Base-by-base conservation (phyloP, 495 filamentous ascomycete species). In the Parmelia sp. region DNA sequence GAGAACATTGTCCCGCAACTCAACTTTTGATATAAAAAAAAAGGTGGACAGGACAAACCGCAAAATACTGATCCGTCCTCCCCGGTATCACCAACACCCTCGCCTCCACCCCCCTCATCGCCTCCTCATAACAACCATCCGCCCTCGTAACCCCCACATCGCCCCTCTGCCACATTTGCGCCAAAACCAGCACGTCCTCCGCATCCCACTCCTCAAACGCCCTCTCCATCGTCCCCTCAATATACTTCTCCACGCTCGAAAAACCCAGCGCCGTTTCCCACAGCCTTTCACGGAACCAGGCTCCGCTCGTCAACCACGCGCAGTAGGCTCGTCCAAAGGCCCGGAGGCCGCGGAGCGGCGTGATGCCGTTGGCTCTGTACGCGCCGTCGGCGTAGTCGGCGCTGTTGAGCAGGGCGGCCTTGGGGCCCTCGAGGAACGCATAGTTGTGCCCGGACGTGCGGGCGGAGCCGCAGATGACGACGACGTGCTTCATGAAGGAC, bases 351-450 rank as follows among this genome's bases (percentile, higher is more conserved):
- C 69, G 63, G 0, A 42, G 65, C 15, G 75, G 70, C 33, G 67
- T 68, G 15, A 68, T 57, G 44, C 62, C 71, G 33, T 66, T 69
- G 27, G 62, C 58, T 57, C 66, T 71, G 47, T 77, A 77, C 19
- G 66, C 60, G 35, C 75, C 77, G 23, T 72, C 74, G 10, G 69
- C 65, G 67, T 74, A 81, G 66, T 82, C 79, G n/a, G 66, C 58
- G 56, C 72, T 73, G n/a, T 71, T 71, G 15, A 69, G 62, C n/a
- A 81, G 69, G 8, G 77, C 79, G 7, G 73, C 62, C 47, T 70
- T 75, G 0, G 79, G 79, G 0, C 79, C 79, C 69, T 80, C 79
- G 31, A 82, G 69, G 65, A 82, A 82, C 2, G 72, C 71, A 64
- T 73, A 79, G 62, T 81, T 80, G 61, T 82, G 79, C 19, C 69